A percentile compares a stretch with the other conserved stretches of the same genome.
Conservation (phyloP, 2,329 filamentous ascomycete genomes). For the Dendryphion nanum region DNA sequence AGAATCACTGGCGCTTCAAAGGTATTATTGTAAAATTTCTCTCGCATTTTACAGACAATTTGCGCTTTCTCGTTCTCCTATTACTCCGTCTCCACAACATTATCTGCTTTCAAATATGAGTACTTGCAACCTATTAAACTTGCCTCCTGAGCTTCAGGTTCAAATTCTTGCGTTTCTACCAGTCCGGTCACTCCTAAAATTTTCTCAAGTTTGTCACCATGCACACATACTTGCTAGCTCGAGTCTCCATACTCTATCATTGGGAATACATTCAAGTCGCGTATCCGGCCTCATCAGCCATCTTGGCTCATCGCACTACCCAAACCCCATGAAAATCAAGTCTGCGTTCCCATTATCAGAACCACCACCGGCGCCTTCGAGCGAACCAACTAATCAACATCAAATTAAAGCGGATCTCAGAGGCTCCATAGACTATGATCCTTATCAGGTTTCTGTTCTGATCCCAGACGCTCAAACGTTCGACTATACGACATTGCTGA, state of each 20-base stretch:
- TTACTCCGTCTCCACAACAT: background rate
- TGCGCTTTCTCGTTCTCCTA: background rate
- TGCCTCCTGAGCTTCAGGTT: constrained; percentile 35
- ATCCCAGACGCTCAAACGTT: constrained; percentile 22
- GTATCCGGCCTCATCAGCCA: constrained; percentile 70
- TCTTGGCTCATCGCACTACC: constrained; percentile 36
- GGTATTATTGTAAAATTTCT: too few relatives aligned
- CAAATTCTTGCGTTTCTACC: constrained; percentile 34
- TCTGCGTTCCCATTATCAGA: constrained; percentile 8
- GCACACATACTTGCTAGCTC: constrained; percentile 27
- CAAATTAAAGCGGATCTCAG: background rate
- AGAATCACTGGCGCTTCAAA: too few relatives aligned
- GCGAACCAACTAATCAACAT: constrained; percentile 1
- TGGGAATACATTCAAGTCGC: constrained; percentile 71
- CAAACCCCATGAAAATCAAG: constrained; percentile 3
- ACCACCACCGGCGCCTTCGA: constrained; percentile 1
- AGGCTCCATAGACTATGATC: constrained; percentile 5
- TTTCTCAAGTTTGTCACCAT: constrained; percentile 29
- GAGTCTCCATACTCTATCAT: constrained; percentile 67
- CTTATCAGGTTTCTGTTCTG: constrained; percentile 15
- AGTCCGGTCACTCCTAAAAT: constrained; percentile 30
- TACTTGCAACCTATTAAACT: constrained; percentile 15
- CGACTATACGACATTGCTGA: constrained; percentile 18
- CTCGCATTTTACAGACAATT: too few relatives aligned
- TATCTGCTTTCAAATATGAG: constrained; percentile 10